phyloP scores from a whole-genome alignment of 176 grass and related monocot genomes.

The Hyparrhenia diplandra region DNA sequence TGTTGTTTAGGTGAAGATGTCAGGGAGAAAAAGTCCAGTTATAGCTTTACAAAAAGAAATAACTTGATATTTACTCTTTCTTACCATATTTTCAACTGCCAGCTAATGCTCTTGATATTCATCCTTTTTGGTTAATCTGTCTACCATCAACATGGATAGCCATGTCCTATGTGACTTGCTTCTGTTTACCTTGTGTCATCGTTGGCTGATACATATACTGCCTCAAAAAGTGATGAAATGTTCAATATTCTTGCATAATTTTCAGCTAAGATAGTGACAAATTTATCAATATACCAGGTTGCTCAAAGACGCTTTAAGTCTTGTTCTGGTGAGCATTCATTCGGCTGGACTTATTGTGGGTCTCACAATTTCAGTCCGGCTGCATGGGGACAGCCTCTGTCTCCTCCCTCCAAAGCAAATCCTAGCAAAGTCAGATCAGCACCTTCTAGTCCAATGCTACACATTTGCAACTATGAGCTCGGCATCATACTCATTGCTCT shows the following conservation, averaged over 20 bases:
- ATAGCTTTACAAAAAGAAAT: neutral
- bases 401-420: constrained; percentile 46
- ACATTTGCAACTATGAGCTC: constrained; percentile 91
- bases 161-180: neutral
- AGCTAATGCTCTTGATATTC: neutral
- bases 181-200: neutral
- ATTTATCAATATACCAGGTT: constrained; percentile 42
- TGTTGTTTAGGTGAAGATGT: neutral
- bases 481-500: constrained; percentile 61
- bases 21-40: neutral
- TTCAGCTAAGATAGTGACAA: constrained; percentile 10
- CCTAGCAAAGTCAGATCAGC: constrained; percentile 13
- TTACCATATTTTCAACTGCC: neutral
- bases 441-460: constrained; percentile 40
- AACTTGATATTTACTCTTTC: neutral
- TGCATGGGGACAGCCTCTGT: constrained; percentile 64
- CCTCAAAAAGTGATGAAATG: neutral
- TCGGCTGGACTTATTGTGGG: constrained; percentile 86
- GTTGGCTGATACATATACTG: neutral
- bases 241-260: neutral
- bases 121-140: neutral
- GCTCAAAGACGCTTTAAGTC: constrained; percentile 62
- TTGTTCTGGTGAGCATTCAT: constrained; percentile 35
- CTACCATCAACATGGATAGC: neutral
- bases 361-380: constrained; percentile 97